Base-by-base conservation (phyloP, 371 early-diverging fungal species). In the Apophysomyces trapeziformis region DNA sequence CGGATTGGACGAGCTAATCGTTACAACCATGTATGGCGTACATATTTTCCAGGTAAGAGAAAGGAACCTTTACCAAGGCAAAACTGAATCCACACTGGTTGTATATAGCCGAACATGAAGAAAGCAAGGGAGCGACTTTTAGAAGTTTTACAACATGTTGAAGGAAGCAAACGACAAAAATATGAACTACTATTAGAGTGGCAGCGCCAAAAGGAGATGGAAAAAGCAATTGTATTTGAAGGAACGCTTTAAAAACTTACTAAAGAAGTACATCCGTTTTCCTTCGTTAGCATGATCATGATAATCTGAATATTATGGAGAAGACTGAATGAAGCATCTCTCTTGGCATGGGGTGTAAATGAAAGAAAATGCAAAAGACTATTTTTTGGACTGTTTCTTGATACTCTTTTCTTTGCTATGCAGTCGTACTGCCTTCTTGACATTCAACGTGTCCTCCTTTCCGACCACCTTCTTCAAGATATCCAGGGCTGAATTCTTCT, bases 1-100 rank as follows among this genome's bases (percentile, higher is more conserved):
- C 71, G 90, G 92, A 8, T 66, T 88, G 43, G 87, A 89, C 60
- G 92, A 92, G 66, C 67, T 92, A 13, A 83, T 90, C 14, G 87
- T 92, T 4, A 84, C 84, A 7, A 91, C 91, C 4, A 84, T 90
- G 83, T 83, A 87, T 58, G 92, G 92, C 5, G 85, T 90, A 12
- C 90, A 90, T 73, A 72, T 90, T 8, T 76, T 89, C 58, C 88
- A 88, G 84, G 86, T 86, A 65, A 76, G 67, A 44, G 47, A 21
- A 13, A 38, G 16, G 16, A 8, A 1, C 45, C 9, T 57, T 26
- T 39, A 26, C 35, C 12, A n/a, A 0, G 18, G 36, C 5, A n/a
- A 13, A 44, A 12, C 9, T 38, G 50, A 38, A 39, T 13, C 0
- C 44, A 36, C 54, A 37, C 2, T 14, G 2, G 14, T 36, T 64